Conservation (phyloP, 345 rosid genomes). For the Eucalyptus polybractea region DNA sequence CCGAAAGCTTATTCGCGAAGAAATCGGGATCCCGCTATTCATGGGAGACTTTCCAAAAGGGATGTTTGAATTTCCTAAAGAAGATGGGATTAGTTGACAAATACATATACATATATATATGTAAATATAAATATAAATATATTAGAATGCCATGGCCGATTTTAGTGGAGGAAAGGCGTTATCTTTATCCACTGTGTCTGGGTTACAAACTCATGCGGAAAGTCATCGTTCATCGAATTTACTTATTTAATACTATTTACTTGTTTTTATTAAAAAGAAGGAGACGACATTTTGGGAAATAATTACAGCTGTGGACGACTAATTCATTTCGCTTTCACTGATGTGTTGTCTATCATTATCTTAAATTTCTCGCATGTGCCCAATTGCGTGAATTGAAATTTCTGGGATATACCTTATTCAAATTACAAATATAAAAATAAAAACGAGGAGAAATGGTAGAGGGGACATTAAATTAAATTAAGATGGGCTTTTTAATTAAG, state of each 20-base stretch:
- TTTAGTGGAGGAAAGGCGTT: not conserved
- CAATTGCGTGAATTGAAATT: not conserved
- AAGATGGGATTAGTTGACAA: not conserved
- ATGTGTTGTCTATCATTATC: not conserved
- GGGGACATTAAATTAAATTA: not conserved
- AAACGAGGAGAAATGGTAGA: not conserved
- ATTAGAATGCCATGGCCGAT: not conserved
- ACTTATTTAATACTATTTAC: not conserved
- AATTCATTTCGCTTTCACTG: not conserved
- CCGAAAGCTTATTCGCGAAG: not conserved
- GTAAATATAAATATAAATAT: not conserved
- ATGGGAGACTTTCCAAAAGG: not conserved
- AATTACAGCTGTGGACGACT: not conserved
- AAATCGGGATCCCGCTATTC: not conserved
- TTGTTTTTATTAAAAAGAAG: not conserved
- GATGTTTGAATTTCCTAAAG: not conserved
- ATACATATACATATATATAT: not conserved
- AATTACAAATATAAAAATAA: not conserved
- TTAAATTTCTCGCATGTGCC: not conserved
- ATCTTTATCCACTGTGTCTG: not conserved
- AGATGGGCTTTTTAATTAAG: not conserved
- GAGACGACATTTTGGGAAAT: not conserved
- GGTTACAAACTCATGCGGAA: not conserved
- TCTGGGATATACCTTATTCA: not conserved
- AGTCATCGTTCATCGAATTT: not conserved